Base-by-base conservation (phyloP, 768 basidiomycete species). In the Pisolithus orientalis region DNA sequence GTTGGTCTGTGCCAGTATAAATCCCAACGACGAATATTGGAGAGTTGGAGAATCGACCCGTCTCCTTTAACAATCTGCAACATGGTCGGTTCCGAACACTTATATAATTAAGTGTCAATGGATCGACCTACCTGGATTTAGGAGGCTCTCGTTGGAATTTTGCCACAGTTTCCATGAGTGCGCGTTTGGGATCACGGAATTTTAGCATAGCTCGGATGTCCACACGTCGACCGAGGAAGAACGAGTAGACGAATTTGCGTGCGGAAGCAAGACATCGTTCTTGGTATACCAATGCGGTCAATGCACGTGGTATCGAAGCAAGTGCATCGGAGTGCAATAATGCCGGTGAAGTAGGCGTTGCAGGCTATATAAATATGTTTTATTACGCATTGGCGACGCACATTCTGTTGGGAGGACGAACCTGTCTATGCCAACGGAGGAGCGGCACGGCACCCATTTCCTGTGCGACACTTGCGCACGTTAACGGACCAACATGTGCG, bases 1-100 rank as follows among this genome's bases (percentile, higher is more conserved):
- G 80, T 69, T 96, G 81, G 65, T 82, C 90, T 53, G 70, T 75
- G 39, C 84, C 92, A 24, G 84, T 90, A 66, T 81, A 98, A 53
- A 96, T 87, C n/a, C 93, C 96, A n/a, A 95, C 87, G n/a, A 96
- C 87, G 67, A 88, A 99, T 38, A 94, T 79, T 1, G 96, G 94
- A 3, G 92, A 45, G 44, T 90, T 89, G 1, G 91, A 88, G 58
- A 83, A 84, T 44, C 94, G 86, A 63, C 96, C 96, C 0, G 94
- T 93, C 68, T 97, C 94, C 63, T 87, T 92, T 53, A 99, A 72
- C 50, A 99, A 69, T 65, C 93, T 94, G 53, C 32, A 14, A 44
- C 25, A 16, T 17, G 14, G 17, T 3, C 56, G 39, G 58, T 48
- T 4, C 11, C 24, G 4, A 24, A 7, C 17, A 24, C 32, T 9